Percentiles rank a stretch among this genome's conserved stretches.
Evolutionary conservation across 164 flowering plant genomes (phyloP).

Genomic region (Litsea cubeba): DNA sequence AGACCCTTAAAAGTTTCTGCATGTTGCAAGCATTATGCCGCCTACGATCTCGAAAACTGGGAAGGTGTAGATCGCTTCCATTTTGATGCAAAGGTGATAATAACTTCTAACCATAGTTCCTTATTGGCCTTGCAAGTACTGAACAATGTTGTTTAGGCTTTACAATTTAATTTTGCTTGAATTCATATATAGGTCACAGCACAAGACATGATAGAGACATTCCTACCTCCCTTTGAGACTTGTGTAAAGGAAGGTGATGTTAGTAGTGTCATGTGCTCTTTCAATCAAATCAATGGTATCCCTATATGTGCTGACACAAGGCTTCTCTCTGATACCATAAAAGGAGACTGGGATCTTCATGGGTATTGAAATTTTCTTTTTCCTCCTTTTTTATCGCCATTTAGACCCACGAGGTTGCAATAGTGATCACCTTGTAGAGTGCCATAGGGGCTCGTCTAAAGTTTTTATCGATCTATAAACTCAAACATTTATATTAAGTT

Average conservation of each 20-base stretch:
- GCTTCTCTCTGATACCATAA: not conserved
- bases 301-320: conserved; percentile 4
- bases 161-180: conserved; percentile 69
- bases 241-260: conserved; percentile 11
- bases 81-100: conserved; percentile 64
- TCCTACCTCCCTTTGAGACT: conserved; percentile 5
- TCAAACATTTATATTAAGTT: no score
- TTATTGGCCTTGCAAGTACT: conserved; percentile 55
- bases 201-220: conserved; percentile 10
- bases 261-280: conserved; percentile 10
- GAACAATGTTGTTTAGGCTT: conserved; percentile 41
- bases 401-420: no score
- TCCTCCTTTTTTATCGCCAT: no score
- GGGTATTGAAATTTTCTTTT: not conserved
- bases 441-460: no score
- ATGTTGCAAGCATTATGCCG: conserved; percentile 75
- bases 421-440: no score
- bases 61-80: conserved; percentile 57
- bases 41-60: conserved; percentile 80
- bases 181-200: conserved; percentile 16
- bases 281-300: conserved; percentile 4
- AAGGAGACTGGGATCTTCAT: conserved; percentile 5
- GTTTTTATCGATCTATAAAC: no score
- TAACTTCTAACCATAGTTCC: conserved; percentile 47
- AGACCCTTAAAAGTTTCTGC: conserved; percentile 65